Percentiles rank a stretch among this genome's conserved stretches.
Conservation (phyloP, 805 yeast genomes). For the Candida incommunis region DNA sequence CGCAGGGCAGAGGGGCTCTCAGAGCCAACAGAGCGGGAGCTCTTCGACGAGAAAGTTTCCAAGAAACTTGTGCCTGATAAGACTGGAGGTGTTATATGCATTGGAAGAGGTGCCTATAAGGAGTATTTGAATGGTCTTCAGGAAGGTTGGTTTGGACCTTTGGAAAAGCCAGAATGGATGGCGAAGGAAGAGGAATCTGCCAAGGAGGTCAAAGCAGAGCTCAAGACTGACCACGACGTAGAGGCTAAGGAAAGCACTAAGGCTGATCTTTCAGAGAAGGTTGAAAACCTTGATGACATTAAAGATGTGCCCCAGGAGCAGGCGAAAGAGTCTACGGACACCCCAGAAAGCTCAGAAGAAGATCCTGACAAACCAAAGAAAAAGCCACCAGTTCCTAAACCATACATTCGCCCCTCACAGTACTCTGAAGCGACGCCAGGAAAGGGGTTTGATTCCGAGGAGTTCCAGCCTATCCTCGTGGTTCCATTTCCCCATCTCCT, state of each 20-base stretch:
- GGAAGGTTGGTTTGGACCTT: conserved; percentile 89
- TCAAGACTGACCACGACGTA: neutral
- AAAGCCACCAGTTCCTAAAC: conserved; percentile 37
- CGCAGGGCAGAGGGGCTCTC: conserved; percentile 22
- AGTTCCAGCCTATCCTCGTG: conserved; percentile 50
- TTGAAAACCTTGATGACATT: conserved; percentile 7
- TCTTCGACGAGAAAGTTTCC: conserved; percentile 19
- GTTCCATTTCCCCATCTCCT: conserved; percentile 62
- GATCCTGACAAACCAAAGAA: conserved; percentile 16
- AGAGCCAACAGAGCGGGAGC: conserved; percentile 13
- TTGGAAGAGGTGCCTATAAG: conserved; percentile 93
- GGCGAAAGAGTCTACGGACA: neutral
- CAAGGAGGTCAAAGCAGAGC: conserved; percentile 6
- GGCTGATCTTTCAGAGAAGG: conserved; percentile 11
- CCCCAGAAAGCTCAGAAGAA: conserved; percentile 9
- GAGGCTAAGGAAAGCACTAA: conserved; percentile 8
- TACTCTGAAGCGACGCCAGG: conserved; percentile 44
- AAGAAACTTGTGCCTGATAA: conserved; percentile 26
- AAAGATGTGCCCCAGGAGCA: conserved; percentile 7
- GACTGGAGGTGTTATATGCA: conserved; percentile 75
- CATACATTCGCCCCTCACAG: conserved; percentile 48
- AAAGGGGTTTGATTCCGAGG: conserved; percentile 36
- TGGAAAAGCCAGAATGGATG: conserved; percentile 34
- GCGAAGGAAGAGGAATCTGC: conserved; percentile 6
- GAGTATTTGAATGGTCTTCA: conserved; percentile 85